Base-by-base conservation (phyloP, 2,329 filamentous ascomycete species). In the Fulvia fulva region DNA sequence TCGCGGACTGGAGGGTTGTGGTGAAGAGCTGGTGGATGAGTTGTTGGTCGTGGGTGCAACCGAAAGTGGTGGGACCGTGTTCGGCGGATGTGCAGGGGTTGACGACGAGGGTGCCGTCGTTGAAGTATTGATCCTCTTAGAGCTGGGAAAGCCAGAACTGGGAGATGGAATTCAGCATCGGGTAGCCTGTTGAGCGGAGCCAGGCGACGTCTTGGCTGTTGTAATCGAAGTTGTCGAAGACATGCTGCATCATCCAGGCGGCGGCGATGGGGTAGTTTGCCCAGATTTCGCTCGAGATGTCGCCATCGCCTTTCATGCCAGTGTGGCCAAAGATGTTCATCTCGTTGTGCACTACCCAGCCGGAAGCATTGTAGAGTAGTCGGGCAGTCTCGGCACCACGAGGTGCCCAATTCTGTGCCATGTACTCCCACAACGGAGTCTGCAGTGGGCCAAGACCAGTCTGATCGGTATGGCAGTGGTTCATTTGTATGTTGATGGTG, bases 401-500 rank as follows among this genome's bases (percentile, higher is more conserved):
- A 0, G 81, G 80, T 0, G 78, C 76, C 80, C 81, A 83, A 0
- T 76, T 84, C 19, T 82, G 70, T 5, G 72, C 61, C 71, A 86
- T 83, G 56, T 81, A 83, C 7, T 79, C 71, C 76, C 80, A 85
- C 0, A 83, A 68, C 0, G 79, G 76, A 0, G 70, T 67, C 49
- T 81, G 76, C 0, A 81, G 73, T 1, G 70, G 71, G 0, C 74
- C 76, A 0, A 84, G 70, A 0, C 81, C 81, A 0, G 80, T 82
- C 53, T 81, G 76, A 32, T 83, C 81, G 2, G 78, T 77, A 1
- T 72, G 74, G 83, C 83, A 86, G 63, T 85, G 78, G 58, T 85
- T 85, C 83, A 85, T 85, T 62, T 86, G 81, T 0, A 85, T 57
- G 57, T 85, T 85, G 64, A 86, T 84, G 60, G 85, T 82, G 41